Evolutionary conservation across 179 eudicot genomes (phyloP).

Genomic region (Beta lomatogona): DNA sequence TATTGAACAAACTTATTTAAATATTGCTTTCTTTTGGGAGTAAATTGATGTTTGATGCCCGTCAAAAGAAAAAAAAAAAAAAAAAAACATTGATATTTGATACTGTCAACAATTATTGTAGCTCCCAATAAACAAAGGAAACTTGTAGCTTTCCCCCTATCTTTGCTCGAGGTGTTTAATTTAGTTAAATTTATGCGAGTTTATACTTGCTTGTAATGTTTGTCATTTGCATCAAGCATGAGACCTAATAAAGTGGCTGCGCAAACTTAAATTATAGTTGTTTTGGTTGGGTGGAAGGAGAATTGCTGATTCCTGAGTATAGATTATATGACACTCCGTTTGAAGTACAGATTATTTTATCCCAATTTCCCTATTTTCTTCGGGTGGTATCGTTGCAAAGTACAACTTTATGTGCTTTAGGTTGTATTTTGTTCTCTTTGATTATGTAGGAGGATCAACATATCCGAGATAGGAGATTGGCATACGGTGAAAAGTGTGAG

Average conservation of each 20-base stretch:
- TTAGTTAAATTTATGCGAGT: background rate
- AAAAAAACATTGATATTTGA: background rate
- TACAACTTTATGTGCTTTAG: background rate
- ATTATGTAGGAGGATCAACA: background rate
- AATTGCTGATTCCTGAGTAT: background rate
- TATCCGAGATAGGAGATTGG: background rate
- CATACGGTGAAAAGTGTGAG: background rate
- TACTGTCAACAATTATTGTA: background rate
- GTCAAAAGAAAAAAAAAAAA: no score
- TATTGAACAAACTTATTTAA: no score
- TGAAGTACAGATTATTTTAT: no score
- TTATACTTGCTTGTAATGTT: background rate
- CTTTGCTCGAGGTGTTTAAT: background rate
- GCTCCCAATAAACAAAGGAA: background rate
- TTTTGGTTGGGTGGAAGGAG: no score
- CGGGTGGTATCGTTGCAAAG: background rate
- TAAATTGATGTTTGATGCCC: no score
- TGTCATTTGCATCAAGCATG: background rate
- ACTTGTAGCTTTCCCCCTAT: background rate
- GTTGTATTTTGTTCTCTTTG: background rate
- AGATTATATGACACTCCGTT: no score
- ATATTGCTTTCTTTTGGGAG: no score
- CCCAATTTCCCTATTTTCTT: no score
- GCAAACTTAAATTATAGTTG: background rate
- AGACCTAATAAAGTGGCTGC: background rate